Percentiles rank a stretch among this genome's conserved stretches.
phyloP scores from a whole-genome alignment of 805 yeast genomes.

The Barnettozyma sucrosica region DNA sequence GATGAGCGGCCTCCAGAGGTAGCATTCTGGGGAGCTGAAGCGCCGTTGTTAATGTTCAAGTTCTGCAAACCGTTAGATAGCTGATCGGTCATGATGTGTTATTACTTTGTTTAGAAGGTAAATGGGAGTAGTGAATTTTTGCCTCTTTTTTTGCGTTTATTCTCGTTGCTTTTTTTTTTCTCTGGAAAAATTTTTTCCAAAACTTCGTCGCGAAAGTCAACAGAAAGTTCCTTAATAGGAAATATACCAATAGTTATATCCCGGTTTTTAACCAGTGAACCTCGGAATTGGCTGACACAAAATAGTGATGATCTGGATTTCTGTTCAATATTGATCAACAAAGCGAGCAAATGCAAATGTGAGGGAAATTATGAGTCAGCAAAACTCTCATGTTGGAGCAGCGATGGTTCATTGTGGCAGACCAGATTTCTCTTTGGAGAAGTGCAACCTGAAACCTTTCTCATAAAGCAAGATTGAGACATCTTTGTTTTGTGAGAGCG shows the following conservation, averaged over 20 bases:
- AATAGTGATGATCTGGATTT: background rate
- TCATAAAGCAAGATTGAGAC: background rate
- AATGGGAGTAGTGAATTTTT: background rate
- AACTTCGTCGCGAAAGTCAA: background rate
- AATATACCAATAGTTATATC: background rate
- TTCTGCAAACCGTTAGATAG: slow-evolving; percentile 52
- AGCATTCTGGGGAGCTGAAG: slow-evolving; percentile 12
- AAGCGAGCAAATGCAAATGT: too few species aligned
- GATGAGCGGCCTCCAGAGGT: slow-evolving; percentile 26
- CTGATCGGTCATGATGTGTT: slow-evolving; percentile 41
- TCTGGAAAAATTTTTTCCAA: background rate
- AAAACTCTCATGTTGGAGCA: background rate
- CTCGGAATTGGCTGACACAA: background rate
- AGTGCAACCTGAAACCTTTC: background rate
- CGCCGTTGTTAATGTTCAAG: slow-evolving; percentile 41
- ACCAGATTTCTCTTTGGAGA: background rate
- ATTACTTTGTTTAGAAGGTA: background rate
- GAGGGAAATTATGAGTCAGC: background rate
- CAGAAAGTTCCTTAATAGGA: background rate
- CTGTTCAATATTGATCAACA: background rate
- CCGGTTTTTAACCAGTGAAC: background rate
- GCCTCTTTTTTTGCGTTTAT: slow-evolving; percentile 4
- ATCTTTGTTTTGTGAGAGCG: too few species aligned
- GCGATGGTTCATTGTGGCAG: background rate
- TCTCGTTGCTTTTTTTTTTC: slow-evolving; percentile 2